These are phyloP conservation scores for Tolypocladium ovalisporum DNA, from an alignment of 2,329 filamentous ascomycete species.

Conservation along the genomic window DNA sequence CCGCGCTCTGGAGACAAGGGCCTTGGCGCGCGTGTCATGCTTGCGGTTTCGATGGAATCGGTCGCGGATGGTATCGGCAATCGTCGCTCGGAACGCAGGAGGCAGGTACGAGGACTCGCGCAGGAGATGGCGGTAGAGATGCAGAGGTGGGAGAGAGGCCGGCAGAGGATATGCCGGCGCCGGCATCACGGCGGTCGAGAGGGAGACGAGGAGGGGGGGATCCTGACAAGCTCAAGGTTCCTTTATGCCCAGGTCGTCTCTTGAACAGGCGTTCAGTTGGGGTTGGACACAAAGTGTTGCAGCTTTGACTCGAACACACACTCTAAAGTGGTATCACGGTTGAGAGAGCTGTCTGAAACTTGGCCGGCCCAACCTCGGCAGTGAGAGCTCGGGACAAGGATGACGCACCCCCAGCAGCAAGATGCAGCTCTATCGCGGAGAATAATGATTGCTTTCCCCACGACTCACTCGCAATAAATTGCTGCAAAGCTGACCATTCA, in stretches of 20 bases:
- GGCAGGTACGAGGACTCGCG: slow-evolving; percentile 52
- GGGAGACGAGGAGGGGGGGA: background rate
- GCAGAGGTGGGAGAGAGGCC: slow-evolving; percentile 12
- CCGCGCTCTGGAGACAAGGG: slow-evolving; percentile 28
- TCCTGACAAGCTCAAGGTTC: background rate
- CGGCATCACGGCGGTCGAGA: slow-evolving; percentile 13
- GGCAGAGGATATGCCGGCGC: slow-evolving; percentile 14
- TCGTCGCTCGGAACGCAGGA: slow-evolving; percentile 32
- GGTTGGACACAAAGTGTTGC: background rate
- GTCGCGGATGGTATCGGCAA: slow-evolving; percentile 29
- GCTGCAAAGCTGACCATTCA: background rate
- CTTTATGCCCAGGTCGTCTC: background rate
- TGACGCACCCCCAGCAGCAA: background rate
- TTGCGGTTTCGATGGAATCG: slow-evolving; percentile 33
- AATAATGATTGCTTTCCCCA: background rate
- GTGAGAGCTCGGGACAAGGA: background rate
- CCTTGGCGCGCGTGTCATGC: slow-evolving; percentile 14
- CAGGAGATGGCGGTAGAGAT: slow-evolving; percentile 47
- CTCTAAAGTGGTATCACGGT: background rate
- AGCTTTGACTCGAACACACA: background rate
- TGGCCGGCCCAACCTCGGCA: background rate
- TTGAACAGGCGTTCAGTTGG: background rate
- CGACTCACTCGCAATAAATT: background rate
- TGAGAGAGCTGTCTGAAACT: background rate
- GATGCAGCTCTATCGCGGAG: background rate